A percentile compares a stretch with the other conserved stretches of the same genome.
phyloP scores from a whole-genome alignment of 176 grass and related monocot genomes.

The Bromus sterilis region DNA sequence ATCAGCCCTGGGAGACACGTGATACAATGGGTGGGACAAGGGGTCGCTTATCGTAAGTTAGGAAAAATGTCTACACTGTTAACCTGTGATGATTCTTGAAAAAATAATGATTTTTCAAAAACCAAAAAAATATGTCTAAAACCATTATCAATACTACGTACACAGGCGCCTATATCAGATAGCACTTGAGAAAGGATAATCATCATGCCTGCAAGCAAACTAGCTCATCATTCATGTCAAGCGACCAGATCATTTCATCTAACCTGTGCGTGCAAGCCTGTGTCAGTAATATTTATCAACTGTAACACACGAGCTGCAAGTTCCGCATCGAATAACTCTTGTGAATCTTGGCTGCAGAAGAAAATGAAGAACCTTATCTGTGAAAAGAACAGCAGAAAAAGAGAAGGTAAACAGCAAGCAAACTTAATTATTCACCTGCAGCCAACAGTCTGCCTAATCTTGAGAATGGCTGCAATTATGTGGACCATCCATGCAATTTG shows the following conservation, averaged over 20 bases:
- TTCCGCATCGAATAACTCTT: conserved; percentile 95
- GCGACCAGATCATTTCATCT: conserved; percentile 22
- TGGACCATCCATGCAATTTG: conserved; percentile 97
- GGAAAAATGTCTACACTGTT: background rate
- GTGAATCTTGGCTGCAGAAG: conserved; percentile 70
- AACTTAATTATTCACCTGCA: conserved; percentile 45
- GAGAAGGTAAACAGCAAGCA: background rate
- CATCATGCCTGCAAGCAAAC: background rate
- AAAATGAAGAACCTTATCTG: background rate
- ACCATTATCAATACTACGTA: background rate
- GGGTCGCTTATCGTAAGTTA: background rate
- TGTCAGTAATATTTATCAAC: conserved; percentile 90
- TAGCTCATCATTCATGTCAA: conserved; percentile 13
- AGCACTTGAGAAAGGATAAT: background rate
- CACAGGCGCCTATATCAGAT: background rate
- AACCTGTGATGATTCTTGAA: background rate
- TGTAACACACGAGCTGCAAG: conserved; percentile 90
- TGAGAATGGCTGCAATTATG: conserved; percentile 95
- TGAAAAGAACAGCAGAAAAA: conserved; percentile 19
- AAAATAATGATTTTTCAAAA: background rate
- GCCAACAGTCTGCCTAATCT: conserved; percentile 73
- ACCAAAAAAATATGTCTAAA: background rate
- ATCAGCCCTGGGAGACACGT: background rate
- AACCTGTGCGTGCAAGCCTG: conserved; percentile 74
- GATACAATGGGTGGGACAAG: background rate